A percentile compares a stretch with the other conserved stretches of the same genome.
Conservation (phyloP, 2,329 filamentous ascomycete species). For the Setomelanomma holmii region DNA sequence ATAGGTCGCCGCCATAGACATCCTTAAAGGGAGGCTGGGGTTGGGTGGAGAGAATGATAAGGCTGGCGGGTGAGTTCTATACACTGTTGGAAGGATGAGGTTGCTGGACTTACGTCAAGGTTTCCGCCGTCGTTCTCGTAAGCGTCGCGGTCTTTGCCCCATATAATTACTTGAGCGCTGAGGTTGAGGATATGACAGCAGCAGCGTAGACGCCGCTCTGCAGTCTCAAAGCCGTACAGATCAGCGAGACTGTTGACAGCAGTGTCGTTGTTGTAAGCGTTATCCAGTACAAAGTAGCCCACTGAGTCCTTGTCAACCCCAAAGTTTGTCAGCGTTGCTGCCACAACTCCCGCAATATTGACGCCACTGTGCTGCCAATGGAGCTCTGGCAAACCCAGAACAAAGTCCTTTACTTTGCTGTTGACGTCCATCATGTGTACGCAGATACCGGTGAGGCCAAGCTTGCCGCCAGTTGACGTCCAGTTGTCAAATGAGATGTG, state of each 20-base stretch:
- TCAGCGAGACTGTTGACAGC: not conserved
- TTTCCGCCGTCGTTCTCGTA: slow-evolving; percentile 4
- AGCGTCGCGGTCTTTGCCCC: not conserved
- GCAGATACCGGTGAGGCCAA: no score
- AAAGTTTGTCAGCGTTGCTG: no score
- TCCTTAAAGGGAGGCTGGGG: not conserved
- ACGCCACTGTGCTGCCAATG: not conserved
- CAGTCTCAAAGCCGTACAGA: not conserved
- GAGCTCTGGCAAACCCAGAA: not conserved
- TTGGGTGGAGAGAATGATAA: not conserved
- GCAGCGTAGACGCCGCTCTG: not conserved
- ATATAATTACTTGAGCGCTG: not conserved
- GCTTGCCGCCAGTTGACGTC: no score
- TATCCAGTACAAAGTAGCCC: no score
- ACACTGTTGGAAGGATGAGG: not conserved
- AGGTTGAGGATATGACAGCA: not conserved
- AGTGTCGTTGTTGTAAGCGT: not conserved
- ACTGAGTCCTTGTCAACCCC: no score
- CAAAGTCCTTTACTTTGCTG: slow-evolving; percentile 7
- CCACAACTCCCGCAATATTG: slow-evolving; percentile 5
- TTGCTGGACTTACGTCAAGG: not conserved
- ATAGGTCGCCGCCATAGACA: not conserved
- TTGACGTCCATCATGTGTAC: no score
- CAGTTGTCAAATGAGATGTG: slow-evolving; percentile 13
- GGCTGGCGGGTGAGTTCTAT: not conserved